Base-by-base conservation (phyloP, 2,329 filamentous ascomycete species). In the Aspergillus thermomutatus region DNA sequence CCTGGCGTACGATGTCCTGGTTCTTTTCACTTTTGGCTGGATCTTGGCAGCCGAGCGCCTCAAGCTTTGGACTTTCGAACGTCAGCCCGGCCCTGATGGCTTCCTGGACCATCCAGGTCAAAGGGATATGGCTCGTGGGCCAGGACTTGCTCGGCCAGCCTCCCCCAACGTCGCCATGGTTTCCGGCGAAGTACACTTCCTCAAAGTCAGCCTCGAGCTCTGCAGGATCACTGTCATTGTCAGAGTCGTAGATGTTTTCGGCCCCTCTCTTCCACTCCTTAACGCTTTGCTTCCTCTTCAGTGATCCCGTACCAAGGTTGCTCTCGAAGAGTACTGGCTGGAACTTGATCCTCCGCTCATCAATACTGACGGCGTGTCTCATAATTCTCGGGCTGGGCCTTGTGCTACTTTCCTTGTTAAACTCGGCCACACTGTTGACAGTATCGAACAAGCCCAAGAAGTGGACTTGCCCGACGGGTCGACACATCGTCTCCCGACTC, bases 131-230 rank as follows among this genome's bases (percentile, higher is more conserved):
- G 58, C 84, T 88, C 46, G 88, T 76, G 8, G 84, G 79, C 52
- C 72, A 74, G 25, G 71, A 66, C 64, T 88, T 87, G 19, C 78
- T 78, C 0, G 59, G 52, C 88, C 88, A 91, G 0, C 89, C 89
- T 8, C 89, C 89, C 0, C 89, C 89, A 21, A 92, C 83, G 59
- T 92, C 89, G 1, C 83, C 88, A 58, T 93, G 90, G 5, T 86
- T 84, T 1, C 90, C 90, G 0, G 89, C 78, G 63, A 93, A 93
- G 65, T 72, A 76, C 2, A 92, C 83, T 65, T 93, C 90, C 58
- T 89, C 82, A 40, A 92, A 86, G 61, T 92, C 87, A 10, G 46
- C 52, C 6, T 62, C 51, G 10, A 52, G 23, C 10, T 1, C 14
- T 11, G 50, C 34, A 4, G 11, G 19, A 46, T 26, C 43, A 14